Conservation (phyloP, 1,284 basidiomycete species). For the Afroboletus lepidellus region DNA sequence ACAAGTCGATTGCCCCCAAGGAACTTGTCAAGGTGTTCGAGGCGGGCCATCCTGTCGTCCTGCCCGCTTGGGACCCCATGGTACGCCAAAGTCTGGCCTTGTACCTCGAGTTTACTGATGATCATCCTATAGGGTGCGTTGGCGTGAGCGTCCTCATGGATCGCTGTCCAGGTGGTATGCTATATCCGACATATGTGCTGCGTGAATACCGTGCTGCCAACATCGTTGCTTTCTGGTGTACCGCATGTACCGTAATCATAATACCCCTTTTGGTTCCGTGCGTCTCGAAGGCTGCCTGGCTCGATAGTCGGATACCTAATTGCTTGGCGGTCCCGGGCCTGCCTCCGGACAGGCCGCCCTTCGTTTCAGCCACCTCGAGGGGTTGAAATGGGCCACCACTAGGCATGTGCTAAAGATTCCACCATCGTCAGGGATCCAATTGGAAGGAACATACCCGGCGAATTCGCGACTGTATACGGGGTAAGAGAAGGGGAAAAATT, state of each 20-base stretch:
- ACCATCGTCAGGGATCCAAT: not conserved
- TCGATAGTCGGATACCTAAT: too few species aligned
- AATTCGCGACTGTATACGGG: not conserved
- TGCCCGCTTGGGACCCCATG: conserved; percentile 92
- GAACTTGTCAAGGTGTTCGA: conserved; percentile 83
- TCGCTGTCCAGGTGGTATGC: not conserved
- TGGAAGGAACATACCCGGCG: not conserved
- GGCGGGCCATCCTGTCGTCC: conserved; percentile 55
- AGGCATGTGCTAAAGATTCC: not conserved
- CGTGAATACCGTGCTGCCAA: not conserved
- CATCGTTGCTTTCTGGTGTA: not conserved
- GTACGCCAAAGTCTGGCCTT: conserved; percentile 40
- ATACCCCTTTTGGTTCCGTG: not conserved
- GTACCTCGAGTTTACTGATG: not conserved
- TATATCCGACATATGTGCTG: not conserved
- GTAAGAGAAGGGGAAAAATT: not conserved
- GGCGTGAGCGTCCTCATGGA: conserved; percentile 15
- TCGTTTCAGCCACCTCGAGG: not conserved
- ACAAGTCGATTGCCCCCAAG: conserved; percentile 74
- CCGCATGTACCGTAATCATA: not conserved
- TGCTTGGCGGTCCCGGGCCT: not conserved
- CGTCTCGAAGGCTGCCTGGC: too few species aligned
- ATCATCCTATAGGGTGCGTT: conserved; percentile 32
- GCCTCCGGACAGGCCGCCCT: not conserved
- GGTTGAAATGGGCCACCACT: not conserved